Percentiles rank a stretch among this genome's conserved stretches.
phyloP scores from a whole-genome alignment of 257 asterid species.

The Capsicum rhomboideum region DNA sequence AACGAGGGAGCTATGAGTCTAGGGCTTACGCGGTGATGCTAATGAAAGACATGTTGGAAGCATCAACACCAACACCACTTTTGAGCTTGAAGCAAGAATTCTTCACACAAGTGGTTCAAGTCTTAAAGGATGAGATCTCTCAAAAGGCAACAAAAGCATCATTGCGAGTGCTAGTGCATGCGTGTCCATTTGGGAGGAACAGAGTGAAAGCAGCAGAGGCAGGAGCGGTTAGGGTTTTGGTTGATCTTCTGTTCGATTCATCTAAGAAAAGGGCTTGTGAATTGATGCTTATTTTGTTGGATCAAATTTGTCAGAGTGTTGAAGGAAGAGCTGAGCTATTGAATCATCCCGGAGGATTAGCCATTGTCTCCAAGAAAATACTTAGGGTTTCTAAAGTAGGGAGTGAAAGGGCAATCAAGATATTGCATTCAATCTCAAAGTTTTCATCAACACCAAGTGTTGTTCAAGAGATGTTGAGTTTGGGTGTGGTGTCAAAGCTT shows the following conservation, averaged over 20 bases:
- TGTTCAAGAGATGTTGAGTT: conserved; percentile 60
- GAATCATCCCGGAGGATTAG: conserved; percentile 69
- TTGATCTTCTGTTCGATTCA: conserved; percentile 46
- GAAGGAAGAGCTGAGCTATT: conserved; percentile 76
- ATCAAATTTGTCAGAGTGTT: conserved; percentile 62
- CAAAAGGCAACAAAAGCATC: conserved; percentile 36
- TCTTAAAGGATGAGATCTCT: conserved; percentile 39
- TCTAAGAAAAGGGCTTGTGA: conserved; percentile 35
- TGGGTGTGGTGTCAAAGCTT: conserved; percentile 64
- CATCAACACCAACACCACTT: conserved; percentile 26
- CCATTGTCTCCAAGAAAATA: conserved; percentile 70
- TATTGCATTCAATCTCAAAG: conserved; percentile 45
- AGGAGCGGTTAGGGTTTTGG: conserved; percentile 23
- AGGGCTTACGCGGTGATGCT: conserved; percentile 50
- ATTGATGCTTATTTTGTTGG: conserved; percentile 39
- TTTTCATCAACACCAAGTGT: conserved; percentile 40
- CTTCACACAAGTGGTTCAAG: conserved; percentile 35
- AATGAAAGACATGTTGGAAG: conserved; percentile 33
- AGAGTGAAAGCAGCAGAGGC: conserved; percentile 52
- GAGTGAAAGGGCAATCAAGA: conserved; percentile 58
- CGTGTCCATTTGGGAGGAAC: conserved; percentile 56
- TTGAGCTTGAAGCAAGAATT: conserved; percentile 13
- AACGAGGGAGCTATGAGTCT: conserved; percentile 51
- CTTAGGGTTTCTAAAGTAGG: conserved; percentile 66
- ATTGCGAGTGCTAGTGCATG: conserved; percentile 26